Evolutionary conservation across 169 alveolate genomes (phyloP).

Genomic region (Sarcocystis neurona): DNA sequence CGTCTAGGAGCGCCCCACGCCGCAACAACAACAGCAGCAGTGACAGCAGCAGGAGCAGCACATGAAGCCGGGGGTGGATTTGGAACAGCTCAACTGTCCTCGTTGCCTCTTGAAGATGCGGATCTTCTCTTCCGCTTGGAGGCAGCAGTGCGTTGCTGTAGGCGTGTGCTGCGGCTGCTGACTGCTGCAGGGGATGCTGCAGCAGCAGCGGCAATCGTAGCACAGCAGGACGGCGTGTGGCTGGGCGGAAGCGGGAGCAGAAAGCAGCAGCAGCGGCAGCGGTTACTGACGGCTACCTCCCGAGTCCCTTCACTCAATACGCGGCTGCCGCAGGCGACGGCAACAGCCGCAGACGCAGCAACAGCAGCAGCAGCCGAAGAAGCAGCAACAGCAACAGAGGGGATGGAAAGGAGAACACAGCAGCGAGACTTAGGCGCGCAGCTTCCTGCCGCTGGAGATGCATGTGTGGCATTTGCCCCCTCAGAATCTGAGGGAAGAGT

Average conservation of each 20-base stretch:
- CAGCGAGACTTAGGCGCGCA: background rate
- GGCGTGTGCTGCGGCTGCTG: background rate
- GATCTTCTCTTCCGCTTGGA: background rate
- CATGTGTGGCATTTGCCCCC: too few species aligned
- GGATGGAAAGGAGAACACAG: background rate
- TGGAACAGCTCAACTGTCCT: conserved; percentile 32
- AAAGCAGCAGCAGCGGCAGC: too few species aligned
- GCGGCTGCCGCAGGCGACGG: too few species aligned
- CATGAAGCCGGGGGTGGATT: conserved; percentile 26
- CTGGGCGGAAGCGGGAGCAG: too few species aligned
- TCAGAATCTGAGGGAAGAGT: too few species aligned
- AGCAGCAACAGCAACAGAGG: background rate
- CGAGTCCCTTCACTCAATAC: too few species aligned
- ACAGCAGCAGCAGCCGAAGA: background rate
- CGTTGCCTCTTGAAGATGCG: background rate
- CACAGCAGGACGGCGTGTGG: too few species aligned
- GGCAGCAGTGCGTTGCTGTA: background rate
- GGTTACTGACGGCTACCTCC: too few species aligned
- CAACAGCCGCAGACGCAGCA: background rate
- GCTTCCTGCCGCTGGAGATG: conserved; percentile 33
- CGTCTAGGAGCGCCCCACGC: background rate
- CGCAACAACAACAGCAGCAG: conserved; percentile 18
- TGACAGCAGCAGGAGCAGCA: conserved; percentile 6
- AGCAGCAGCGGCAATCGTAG: too few species aligned
- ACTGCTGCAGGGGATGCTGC: background rate